Conservation (phyloP, 768 basidiomycete species). For the Scleroderma bovista region DNA sequence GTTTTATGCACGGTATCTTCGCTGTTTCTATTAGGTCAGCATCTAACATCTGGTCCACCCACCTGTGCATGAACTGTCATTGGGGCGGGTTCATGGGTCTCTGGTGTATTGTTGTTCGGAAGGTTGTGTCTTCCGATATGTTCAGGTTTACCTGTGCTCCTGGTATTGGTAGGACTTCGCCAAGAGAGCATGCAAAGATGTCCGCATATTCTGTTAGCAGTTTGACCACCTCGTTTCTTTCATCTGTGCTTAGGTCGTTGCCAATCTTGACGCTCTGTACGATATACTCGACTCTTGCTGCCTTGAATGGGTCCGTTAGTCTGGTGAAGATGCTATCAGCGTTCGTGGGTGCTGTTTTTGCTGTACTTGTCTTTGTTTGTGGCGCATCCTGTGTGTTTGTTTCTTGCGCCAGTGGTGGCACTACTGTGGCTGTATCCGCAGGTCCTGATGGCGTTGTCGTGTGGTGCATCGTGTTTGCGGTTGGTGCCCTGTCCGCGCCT, state of each 20-base stretch:
- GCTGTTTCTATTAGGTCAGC: slow-evolving; percentile 5
- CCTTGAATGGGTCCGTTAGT: not conserved
- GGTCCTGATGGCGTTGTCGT: not conserved
- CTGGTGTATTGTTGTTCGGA: not conserved
- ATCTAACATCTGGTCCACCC: not conserved
- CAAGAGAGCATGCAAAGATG: not conserved
- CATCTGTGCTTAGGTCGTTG: not conserved
- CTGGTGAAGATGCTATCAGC: not conserved
- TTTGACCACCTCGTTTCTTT: not conserved
- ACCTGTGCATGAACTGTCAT: not conserved
- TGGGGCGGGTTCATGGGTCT: not conserved
- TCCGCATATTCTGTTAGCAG: not conserved
- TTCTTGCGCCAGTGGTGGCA: too few species aligned
- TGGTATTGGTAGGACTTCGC: not conserved
- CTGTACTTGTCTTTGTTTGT: too few species aligned
- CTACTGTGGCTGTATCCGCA: too few species aligned
- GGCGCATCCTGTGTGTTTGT: too few species aligned
- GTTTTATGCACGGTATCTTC: slow-evolving; percentile 18
- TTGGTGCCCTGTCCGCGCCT: not conserved
- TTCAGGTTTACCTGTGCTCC: not conserved
- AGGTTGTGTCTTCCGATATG: not conserved
- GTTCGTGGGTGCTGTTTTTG: not conserved
- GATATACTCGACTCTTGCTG: slow-evolving; percentile 13
- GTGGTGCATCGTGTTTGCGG: too few species aligned
- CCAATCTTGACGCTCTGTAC: slow-evolving; percentile 22